These are phyloP conservation scores for Canavalia ensiformis DNA, from an alignment of 306 rosid genomes.

Conservation along the genomic window DNA sequence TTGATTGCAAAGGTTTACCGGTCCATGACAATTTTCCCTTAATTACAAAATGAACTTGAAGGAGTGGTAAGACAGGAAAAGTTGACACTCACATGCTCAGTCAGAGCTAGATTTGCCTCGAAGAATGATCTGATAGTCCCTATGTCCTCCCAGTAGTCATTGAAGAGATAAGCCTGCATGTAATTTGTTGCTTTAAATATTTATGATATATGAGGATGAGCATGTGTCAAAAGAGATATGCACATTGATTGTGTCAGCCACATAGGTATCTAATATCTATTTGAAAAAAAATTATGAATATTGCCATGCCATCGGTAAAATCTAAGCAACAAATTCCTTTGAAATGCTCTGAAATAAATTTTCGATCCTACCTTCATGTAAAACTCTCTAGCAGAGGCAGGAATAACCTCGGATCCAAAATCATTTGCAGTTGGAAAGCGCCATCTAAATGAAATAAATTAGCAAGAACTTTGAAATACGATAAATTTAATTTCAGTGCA, in stretches of 20 bases:
- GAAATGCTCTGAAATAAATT: conserved; percentile 3
- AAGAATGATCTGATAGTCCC: conserved; percentile 87
- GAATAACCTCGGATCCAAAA: conserved; percentile 95
- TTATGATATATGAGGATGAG: background rate
- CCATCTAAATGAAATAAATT: conserved; percentile 74
- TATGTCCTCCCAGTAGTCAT: conserved; percentile 98
- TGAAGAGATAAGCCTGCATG: conserved; percentile 80
- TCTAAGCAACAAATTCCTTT: conserved; percentile 7
- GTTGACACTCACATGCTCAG: conserved; percentile 66
- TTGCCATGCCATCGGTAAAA: background rate
- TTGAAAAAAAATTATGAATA: conserved; percentile 3
- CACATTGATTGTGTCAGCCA: background rate
- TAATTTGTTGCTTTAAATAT: background rate
- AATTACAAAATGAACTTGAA: conserved; percentile 25
- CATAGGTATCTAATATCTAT: background rate
- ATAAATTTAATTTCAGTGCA: conserved; percentile 32
- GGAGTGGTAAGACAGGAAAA: conserved; percentile 27
- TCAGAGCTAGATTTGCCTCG: conserved; percentile 84
- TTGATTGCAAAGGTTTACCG: conserved; percentile 30
- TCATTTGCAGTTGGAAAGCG: conserved; percentile 98
- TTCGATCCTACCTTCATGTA: conserved; percentile 61
- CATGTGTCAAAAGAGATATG: background rate
- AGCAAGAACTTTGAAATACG: conserved; percentile 40
- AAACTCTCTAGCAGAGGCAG: conserved; percentile 80
- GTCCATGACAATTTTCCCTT: background rate